These are phyloP conservation scores for Chlamydomonas reinhardtii DNA, from an alignment of 163 green algal genomes.

Conservation along the genomic window DNA sequence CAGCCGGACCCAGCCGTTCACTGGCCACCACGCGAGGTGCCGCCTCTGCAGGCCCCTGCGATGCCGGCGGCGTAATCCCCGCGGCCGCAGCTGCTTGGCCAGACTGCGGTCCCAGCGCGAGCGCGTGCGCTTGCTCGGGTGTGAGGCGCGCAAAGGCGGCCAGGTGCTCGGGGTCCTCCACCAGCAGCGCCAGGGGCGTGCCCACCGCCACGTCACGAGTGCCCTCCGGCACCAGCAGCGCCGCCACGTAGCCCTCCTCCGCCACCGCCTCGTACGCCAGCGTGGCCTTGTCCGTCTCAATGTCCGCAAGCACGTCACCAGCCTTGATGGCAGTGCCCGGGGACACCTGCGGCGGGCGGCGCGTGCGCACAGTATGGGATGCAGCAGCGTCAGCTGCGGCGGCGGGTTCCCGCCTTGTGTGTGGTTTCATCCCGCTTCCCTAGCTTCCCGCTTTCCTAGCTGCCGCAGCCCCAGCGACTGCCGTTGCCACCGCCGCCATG, in stretches of 20 bases:
- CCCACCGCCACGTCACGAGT: constrained; percentile 67
- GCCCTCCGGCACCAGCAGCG: constrained; percentile 81
- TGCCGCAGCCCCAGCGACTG: too few relatives aligned
- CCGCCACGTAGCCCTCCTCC: constrained; percentile 88
- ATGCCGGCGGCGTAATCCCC: background rate
- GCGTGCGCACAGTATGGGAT: background rate
- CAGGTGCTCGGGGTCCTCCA: constrained; percentile 82
- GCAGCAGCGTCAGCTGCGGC: too few relatives aligned
- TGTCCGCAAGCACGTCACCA: constrained; percentile 82
- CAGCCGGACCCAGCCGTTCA: constrained; percentile 66
- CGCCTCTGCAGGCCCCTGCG: constrained; percentile 42
- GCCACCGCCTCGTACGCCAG: constrained; percentile 80
- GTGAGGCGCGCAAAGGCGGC: constrained; percentile 83
- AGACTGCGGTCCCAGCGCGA: background rate
- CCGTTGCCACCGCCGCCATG: too few relatives aligned
- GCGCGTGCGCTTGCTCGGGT: background rate
- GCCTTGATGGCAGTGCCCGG: constrained; percentile 69
- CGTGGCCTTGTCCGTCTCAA: constrained; percentile 92
- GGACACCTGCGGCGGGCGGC: constrained; percentile 13
- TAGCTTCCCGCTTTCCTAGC: too few relatives aligned
- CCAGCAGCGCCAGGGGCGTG: constrained; percentile 79
- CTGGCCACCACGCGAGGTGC: constrained; percentile 13
- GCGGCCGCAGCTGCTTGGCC: background rate
- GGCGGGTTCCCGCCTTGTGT: too few relatives aligned
- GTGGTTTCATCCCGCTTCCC: too few relatives aligned